Conservation (phyloP, 2,329 filamentous ascomycete species). For the Neofusicoccum umdonicola region DNA sequence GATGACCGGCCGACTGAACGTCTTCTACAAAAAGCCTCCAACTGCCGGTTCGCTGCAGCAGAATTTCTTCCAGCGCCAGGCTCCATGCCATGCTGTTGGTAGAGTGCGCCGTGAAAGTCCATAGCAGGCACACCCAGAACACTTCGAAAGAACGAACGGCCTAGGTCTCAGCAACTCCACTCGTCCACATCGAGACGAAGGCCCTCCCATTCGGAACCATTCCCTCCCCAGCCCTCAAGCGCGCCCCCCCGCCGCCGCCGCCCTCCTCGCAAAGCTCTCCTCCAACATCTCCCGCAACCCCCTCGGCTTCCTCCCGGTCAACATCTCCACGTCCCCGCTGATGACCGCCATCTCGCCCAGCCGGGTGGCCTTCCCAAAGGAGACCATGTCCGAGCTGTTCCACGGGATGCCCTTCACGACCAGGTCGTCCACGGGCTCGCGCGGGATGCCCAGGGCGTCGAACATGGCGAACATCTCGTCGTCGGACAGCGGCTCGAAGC, state of each 20-base stretch:
- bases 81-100: too few relatives aligned
- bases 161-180: too few relatives aligned
- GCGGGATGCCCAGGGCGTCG: background rate
- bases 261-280: background rate
- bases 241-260: slow-evolving; percentile 44
- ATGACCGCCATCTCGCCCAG: slow-evolving; percentile 12
- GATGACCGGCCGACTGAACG: too few relatives aligned
- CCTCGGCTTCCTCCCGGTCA: slow-evolving; percentile 3
- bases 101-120: too few relatives aligned
- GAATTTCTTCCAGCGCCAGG: too few relatives aligned
- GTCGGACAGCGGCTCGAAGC: background rate
- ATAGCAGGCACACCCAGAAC: too few relatives aligned
- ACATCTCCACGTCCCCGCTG: background rate
- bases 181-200: slow-evolving; percentile 41
- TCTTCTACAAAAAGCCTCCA: too few relatives aligned
- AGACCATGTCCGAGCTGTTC: slow-evolving; percentile 3
- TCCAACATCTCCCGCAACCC: slow-evolving; percentile 1
- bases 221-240: slow-evolving; percentile 59
- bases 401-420: background rate
- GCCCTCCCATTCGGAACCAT: slow-evolving; percentile 55
- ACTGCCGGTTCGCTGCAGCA: too few relatives aligned
- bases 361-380: slow-evolving; percentile 3
- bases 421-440: background rate
- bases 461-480: background rate
- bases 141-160: too few relatives aligned